Evolutionary conservation across 2,329 filamentous ascomycete species (phyloP), one percentile per base, ranked within the genome.

Genomic region (Penicillium sp.): DNA sequence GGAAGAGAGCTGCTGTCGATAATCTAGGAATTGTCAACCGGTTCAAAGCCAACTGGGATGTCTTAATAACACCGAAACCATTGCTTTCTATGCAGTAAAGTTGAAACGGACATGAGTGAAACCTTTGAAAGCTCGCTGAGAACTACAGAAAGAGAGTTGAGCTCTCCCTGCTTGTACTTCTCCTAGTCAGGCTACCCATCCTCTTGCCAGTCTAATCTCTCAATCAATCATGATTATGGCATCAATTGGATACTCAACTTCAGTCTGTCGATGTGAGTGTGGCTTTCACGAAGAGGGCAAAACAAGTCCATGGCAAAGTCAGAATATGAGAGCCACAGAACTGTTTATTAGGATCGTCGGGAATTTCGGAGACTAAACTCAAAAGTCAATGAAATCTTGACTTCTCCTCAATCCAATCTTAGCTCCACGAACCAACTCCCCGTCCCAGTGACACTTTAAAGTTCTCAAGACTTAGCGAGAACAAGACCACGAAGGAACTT

Each of bases 401-500:
- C 33, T 36, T 36, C 8, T n/a, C 6, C 33, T 29, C n/a, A 18
- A 16, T n/a, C 33, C 15, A n/a, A 36, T 33, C 4, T 26, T 21
- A 43, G 33, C 16, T 49, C 23, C 39, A 44, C 29, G 31, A 36
- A 42, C 18, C 4, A 18, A n/a, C 16, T 10, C 29, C 21, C 36
- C 2, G 2, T 15, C 21, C 6, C 13, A 12, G 5, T 16, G 6
- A 24, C 3, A 23, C 26, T 4, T 15, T 18, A 16, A 16, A 21
- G 10, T 10, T 18, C 41, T 16, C 18, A 29, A 45, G n/a, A 15
- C 2, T 7, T 7, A 36, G 33, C 45, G 46, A 23, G 16, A 29
- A 16, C 23, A 36, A 13, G 10, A 23, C 50, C 53, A 47, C 53
- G 47, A 47, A 52, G 49, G 23, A 48, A 26, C 34, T 24, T 34